A percentile compares a stretch with the other conserved stretches of the same genome.
Conservation (phyloP, 2,329 filamentous ascomycete genomes). For the Calonectria hongkongensis region DNA sequence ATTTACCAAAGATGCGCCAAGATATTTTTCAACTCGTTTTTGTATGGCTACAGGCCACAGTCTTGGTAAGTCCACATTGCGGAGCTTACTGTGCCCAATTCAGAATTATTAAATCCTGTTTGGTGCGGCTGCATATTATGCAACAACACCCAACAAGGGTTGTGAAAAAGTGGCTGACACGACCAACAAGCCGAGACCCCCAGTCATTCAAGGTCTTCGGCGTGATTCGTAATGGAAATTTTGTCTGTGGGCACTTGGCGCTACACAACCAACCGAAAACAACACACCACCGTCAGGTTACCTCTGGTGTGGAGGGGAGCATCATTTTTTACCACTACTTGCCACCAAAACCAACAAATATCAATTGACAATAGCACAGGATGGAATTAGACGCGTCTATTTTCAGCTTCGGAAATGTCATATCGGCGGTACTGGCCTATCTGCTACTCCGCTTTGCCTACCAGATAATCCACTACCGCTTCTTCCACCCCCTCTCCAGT, state of each 20-base stretch:
- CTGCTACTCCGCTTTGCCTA: neutral
- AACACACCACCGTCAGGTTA: neutral
- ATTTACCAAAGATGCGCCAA: no score
- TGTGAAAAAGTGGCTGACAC: neutral
- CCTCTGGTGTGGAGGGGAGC: neutral
- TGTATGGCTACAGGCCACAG: no score
- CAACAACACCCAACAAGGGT: neutral
- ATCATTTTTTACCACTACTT: neutral
- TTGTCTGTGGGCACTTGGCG: neutral
- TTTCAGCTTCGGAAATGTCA: neutral
- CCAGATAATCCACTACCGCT: constrained; percentile 3
- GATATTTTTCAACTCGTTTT: no score
- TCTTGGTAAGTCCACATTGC: neutral
- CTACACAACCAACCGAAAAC: neutral
- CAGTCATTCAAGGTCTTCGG: neutral
- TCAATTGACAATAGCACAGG: neutral
- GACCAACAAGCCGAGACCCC: neutral
- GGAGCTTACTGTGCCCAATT: neutral
- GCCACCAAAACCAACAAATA: neutral
- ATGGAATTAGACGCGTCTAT: neutral
- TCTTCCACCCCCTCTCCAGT: constrained; percentile 1
- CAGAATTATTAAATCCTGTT: neutral
- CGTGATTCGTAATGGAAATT: neutral
- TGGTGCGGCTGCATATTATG: neutral
- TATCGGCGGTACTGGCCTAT: neutral